Conservation (phyloP, 2,329 filamentous ascomycete species). For the Colletotrichum endophyticum region DNA sequence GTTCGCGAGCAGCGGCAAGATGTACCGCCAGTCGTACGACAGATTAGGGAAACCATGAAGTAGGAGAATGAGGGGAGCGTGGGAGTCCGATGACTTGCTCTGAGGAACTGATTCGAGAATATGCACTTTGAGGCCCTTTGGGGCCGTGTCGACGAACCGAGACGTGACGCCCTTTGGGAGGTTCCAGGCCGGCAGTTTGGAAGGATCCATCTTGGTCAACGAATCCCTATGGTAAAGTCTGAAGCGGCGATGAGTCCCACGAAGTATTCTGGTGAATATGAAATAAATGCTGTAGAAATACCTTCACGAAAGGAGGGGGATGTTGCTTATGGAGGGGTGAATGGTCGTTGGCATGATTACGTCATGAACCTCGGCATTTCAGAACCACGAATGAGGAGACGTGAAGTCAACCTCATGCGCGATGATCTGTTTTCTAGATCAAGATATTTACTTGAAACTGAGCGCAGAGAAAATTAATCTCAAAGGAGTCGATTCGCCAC, state of each 20-base stretch:
- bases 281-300: fast-evolving
- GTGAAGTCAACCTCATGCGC: not conserved
- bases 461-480: not conserved
- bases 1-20: conserved; percentile 62
- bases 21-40: conserved; percentile 71
- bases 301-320: not conserved
- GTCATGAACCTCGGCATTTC: not conserved
- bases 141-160: conserved; percentile 52
- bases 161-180: conserved; percentile 60
- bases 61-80: conserved; percentile 60
- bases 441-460: not conserved
- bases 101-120: conserved; percentile 55
- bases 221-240: not conserved
- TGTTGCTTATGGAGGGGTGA: not conserved
- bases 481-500: fast-evolving
- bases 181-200: not conserved
- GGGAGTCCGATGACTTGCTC: conserved; percentile 28
- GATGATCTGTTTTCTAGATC: not conserved
- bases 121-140: conserved; percentile 66
- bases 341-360: not conserved
- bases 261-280: fast-evolving
- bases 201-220: not conserved
- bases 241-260: fast-evolving
- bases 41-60: conserved; percentile 73
- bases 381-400: not conserved